Evolutionary conservation across 495 filamentous ascomycete species (phyloP).

Genomic region (Penicillium robsamsonii): DNA sequence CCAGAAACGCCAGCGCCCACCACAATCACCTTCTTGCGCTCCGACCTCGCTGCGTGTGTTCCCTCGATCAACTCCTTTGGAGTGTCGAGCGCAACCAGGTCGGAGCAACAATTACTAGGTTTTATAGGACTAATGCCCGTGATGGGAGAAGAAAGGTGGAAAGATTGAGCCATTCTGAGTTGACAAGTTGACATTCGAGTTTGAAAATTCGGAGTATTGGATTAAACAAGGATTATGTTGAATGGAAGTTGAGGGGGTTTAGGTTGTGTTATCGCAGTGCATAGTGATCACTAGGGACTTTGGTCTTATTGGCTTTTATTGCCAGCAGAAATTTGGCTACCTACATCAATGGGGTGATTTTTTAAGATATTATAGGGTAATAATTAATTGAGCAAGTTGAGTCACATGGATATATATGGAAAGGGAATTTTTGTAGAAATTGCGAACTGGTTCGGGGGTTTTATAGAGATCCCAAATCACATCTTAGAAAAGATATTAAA

Average conservation of each 20-base stretch:
- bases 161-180: slow-evolving; percentile 26
- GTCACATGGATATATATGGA: neutral
- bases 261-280: neutral
- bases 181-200: slow-evolving; percentile 27
- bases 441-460: neutral
- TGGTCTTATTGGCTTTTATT: neutral
- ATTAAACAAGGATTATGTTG: neutral
- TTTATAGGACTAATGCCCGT: slow-evolving; percentile 17
- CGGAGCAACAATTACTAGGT: slow-evolving; percentile 28
- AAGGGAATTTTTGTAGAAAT: neutral
- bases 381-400: neutral
- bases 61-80: slow-evolving; percentile 17
- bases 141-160: slow-evolving; percentile 17
- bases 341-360: neutral
- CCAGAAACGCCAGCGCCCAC: slow-evolving; percentile 27
- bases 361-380: neutral
- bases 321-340: neutral
- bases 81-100: slow-evolving; percentile 24
- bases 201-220: neutral
- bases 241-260: neutral
- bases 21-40: slow-evolving; percentile 27
- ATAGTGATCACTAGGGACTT: neutral
- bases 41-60: slow-evolving; percentile 23
- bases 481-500: too few relatives aligned
- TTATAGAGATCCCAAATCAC: too few relatives aligned